A percentile compares a stretch with the other conserved stretches of the same genome.
phyloP scores from a whole-genome alignment of 1,139 yeast genomes.

The Protomyces arabidopsidicola region DNA sequence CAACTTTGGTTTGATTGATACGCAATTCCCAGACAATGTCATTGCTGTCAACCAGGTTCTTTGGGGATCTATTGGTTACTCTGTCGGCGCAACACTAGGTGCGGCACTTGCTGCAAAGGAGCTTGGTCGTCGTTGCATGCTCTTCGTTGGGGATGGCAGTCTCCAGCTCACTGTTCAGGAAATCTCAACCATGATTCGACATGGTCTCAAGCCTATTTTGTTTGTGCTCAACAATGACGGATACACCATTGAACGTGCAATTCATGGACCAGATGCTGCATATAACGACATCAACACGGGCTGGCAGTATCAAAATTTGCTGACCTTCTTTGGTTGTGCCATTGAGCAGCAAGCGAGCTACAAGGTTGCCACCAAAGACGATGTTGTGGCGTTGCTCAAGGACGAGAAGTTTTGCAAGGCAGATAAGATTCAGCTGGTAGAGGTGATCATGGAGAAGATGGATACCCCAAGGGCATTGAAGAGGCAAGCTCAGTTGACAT shows the following conservation, averaged over 20 bases:
- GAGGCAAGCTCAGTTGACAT: slow-evolving; percentile 34
- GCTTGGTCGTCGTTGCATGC: slow-evolving; percentile 53
- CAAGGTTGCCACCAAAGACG: slow-evolving; percentile 40
- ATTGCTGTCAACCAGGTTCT: slow-evolving; percentile 59
- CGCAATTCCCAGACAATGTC: slow-evolving; percentile 52
- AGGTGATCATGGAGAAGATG: slow-evolving; percentile 53
- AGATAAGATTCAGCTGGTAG: slow-evolving; percentile 51
- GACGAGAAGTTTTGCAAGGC: slow-evolving; percentile 39
- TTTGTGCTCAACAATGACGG: slow-evolving; percentile 76
- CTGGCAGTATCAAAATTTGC: slow-evolving; percentile 72
- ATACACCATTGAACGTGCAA: slow-evolving; percentile 79
- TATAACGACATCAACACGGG: slow-evolving; percentile 74
- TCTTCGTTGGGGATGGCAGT: slow-evolving; percentile 85
- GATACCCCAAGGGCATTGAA: slow-evolving; percentile 60
- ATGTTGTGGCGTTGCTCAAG: slow-evolving; percentile 42
- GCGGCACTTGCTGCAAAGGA: slow-evolving; percentile 66
- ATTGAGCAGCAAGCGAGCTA: slow-evolving; percentile 43
- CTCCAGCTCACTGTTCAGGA: slow-evolving; percentile 90
- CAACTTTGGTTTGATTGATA: slow-evolving; percentile 64
- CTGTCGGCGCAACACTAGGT: slow-evolving; percentile 79
- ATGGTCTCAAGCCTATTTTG: slow-evolving; percentile 57
- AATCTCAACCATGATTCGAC: slow-evolving; percentile 61
- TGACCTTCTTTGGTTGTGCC: slow-evolving; percentile 64
- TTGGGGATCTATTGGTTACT: slow-evolving; percentile 81
- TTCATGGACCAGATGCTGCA: slow-evolving; percentile 66